Base-by-base conservation (phyloP, 2,329 filamentous ascomycete genomes). In the Chlorencoelia australis region DNA sequence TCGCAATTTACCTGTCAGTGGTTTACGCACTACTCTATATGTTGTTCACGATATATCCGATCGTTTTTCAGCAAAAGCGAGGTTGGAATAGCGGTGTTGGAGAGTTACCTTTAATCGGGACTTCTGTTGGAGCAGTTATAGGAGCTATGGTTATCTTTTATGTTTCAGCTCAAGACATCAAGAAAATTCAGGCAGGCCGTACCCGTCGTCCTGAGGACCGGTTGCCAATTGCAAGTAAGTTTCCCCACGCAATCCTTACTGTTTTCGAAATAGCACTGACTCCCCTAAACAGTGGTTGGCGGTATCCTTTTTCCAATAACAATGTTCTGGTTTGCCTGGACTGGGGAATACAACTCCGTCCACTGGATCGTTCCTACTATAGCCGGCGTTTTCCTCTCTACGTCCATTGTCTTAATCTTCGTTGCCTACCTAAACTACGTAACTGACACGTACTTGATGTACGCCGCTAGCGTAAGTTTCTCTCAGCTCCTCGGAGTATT, bases 1-100 rank as follows among this genome's bases (percentile, higher is more conserved):
- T 93, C 52, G 76, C 79, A 1, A 49, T 93, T 3, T 94, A 93
- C 66, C 87, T 91, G 79, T 80, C 75, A 0, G 37, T 53, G 4
- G 50, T 53, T 1, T 55, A 55, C 30, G 40, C 39, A 2, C 29
- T 54, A 5, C 36, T 55, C 2, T 55, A 55, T 20, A 52, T 54
- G 48, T 35, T 55, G 1, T 55, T 55, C 35, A 51, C 50, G 11
- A 54, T 53, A 19, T 54, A 54, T 20, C 45, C 52, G 4, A 49
- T 54, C 9, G 44, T 55, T 4, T 55, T 55, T 17, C 49, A 51
- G 13, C 35, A 54, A 33, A 51, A 54, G 30, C 67, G 70, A 35
- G 57, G 57, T 7, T 65, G 66, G 52, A 63, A 61, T 5, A 52
- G 59, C 4, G 64, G 65, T 4, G 62, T 77, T 20, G 70, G 73